Evolutionary conservation across 768 basidiomycete species (phyloP).

Genomic region (Suillus spraguei): DNA sequence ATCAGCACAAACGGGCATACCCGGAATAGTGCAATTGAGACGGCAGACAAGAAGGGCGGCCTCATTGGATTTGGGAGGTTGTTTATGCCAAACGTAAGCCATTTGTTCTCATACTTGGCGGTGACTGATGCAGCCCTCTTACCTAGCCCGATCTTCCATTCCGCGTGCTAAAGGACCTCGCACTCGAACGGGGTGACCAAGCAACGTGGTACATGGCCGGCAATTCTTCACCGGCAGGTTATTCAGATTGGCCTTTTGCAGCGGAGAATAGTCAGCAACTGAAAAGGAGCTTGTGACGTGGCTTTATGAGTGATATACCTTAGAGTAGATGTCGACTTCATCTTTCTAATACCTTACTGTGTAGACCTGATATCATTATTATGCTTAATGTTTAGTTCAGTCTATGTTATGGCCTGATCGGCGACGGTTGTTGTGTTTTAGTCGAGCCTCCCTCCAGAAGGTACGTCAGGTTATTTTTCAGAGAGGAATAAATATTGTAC

Average conservation of each 20-base stretch:
- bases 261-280: background rate
- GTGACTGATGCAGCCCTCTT: background rate
- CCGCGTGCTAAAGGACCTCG: constrained; percentile 26
- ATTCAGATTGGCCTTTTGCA: constrained; percentile 35
- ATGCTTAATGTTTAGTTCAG: background rate
- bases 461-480: no score
- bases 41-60: constrained; percentile 36
- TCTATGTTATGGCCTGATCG: background rate
- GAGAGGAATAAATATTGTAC: no score
- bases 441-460: no score
- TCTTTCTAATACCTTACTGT: background rate
- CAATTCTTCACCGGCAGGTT: constrained; percentile 26
- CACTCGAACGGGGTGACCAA: constrained; percentile 23
- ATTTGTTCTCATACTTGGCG: background rate
- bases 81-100: constrained; percentile 42
- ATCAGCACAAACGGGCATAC: constrained; percentile 50
- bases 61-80: constrained; percentile 40
- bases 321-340: background rate
- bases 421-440: no score
- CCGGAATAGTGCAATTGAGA: constrained; percentile 39
- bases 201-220: constrained; percentile 28
- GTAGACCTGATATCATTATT: background rate
- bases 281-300: background rate
- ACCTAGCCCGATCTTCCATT: constrained; percentile 35
- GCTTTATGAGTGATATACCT: background rate